phyloP scores from a whole-genome alignment of 1,139 yeast species.

The Suhomyces anneliseae region DNA sequence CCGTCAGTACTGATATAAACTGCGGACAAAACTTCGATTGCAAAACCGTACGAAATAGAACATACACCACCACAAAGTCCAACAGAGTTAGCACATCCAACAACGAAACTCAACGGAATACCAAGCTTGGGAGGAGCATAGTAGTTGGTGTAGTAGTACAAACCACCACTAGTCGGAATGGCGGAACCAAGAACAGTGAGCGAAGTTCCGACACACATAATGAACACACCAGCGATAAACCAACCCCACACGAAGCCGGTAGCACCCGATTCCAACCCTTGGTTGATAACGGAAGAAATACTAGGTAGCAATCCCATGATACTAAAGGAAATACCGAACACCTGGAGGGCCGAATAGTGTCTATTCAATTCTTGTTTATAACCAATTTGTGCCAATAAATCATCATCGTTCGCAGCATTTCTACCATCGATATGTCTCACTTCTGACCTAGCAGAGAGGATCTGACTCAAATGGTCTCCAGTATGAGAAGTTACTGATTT shows the following conservation, averaged over 20 bases:
- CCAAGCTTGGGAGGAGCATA: constrained; percentile 34
- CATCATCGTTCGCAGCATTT: constrained; percentile 40
- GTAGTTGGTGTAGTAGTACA: constrained; percentile 50
- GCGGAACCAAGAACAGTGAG: constrained; percentile 67
- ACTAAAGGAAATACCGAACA: constrained; percentile 53
- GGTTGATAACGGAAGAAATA: constrained; percentile 37
- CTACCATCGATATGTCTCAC: constrained; percentile 21
- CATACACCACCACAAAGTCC: constrained; percentile 41
- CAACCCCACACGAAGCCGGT: constrained; percentile 72
- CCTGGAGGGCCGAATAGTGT: constrained; percentile 48
- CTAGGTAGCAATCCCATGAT: constrained; percentile 55
- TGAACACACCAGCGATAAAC: constrained; percentile 60
- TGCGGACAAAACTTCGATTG: constrained; percentile 36
- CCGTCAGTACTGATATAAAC: constrained; percentile 33
- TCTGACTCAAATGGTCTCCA: constrained; percentile 6
- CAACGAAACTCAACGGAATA: constrained; percentile 35
- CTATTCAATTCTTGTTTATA: constrained; percentile 53
- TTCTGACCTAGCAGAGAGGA: constrained; percentile 10
- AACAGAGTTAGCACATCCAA: constrained; percentile 38
- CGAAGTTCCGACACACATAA: constrained; percentile 58
- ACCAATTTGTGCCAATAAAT: constrained; percentile 52
- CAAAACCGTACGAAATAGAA: constrained; percentile 41
- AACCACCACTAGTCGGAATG: constrained; percentile 65
- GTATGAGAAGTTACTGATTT: constrained; percentile 5
- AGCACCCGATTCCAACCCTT: constrained; percentile 51